phyloP scores from a whole-genome alignment of 306 rosid species.

The Prunus dulcis region DNA sequence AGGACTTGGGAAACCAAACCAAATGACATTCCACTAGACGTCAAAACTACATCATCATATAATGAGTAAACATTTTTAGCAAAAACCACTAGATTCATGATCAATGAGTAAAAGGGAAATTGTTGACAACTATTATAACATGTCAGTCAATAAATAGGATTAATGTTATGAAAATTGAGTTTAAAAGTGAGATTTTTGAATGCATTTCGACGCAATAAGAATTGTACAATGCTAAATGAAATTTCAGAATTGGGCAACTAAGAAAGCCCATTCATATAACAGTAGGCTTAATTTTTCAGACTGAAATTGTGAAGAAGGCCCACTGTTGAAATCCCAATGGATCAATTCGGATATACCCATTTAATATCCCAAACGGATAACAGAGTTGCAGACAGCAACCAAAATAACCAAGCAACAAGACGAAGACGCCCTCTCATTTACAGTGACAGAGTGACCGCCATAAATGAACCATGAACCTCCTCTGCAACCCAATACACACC shows the following conservation, averaged over 20 bases:
- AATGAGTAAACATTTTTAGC: not conserved
- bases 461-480: conserved; percentile 27
- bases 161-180: too few species aligned
- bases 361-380: not conserved
- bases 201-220: too few species aligned
- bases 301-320: not conserved
- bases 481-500: conserved; percentile 20
- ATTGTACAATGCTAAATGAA: too few species aligned
- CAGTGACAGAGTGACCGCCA: not conserved
- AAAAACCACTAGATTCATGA: too few species aligned
- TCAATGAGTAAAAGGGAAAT: too few species aligned
- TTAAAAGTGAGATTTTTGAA: too few species aligned
- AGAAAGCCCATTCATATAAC: not conserved
- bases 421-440: not conserved
- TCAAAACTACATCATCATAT: not conserved
- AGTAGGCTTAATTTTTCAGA: not conserved
- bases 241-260: not conserved
- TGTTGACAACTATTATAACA: too few species aligned
- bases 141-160: too few species aligned
- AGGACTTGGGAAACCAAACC: not conserved
- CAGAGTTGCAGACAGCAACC: not conserved
- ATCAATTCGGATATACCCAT: not conserved
- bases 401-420: not conserved
- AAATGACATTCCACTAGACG: conserved; percentile 4
- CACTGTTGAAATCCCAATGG: not conserved